Evolutionary conservation across 164 flowering plant species (phyloP), one percentile per base, ranked within the genome.

Genomic region (Saururus chinensis): DNA sequence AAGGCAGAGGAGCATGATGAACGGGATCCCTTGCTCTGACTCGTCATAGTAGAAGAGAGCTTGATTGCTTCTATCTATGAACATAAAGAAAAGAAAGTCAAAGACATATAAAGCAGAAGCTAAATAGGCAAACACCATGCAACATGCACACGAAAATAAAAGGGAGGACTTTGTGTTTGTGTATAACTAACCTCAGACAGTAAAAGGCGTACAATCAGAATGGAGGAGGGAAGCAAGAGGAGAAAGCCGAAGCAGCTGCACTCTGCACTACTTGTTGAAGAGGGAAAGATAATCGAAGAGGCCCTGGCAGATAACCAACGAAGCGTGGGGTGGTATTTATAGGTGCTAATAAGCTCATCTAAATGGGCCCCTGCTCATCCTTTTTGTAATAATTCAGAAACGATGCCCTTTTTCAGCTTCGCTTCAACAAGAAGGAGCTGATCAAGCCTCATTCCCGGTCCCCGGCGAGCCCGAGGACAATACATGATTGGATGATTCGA

Each of bases 301-400:
- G 60, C 54, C 51, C 30, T 60, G 75, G 58, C 51, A 58, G 78
- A 76, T 41, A 71, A 76, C 63, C 45, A 48, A 61, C 55, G 70
- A 61, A 53, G 60, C 26, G 55, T n/a, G 56, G 25, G 70, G 51
- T 64, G 71, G 79, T 75, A 78, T 79, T 83, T 68, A 76, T 79
- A 83, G 71, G 68, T 21, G 64, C 45, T 22, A 56, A 79, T 79
- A 70, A 75, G 30, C 53, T 40, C 30, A 22, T 59, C 74, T 72
- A 70, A 63, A 72, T 40, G 70, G 76, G 67, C 62, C 80, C 21
- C 51, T 30, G 45, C 45, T 8, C 11, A 9, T 19, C 25, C 51
- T 2, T 41, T n/a, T 7, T 9, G 13, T 26, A 41, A 17, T 69
- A 45, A 45, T 66, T 53, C 40, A 61, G 60, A 66, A 55, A 25